Conservation (phyloP, 371 early-diverging fungal species). For the Syncephalastrum sp. region DNA sequence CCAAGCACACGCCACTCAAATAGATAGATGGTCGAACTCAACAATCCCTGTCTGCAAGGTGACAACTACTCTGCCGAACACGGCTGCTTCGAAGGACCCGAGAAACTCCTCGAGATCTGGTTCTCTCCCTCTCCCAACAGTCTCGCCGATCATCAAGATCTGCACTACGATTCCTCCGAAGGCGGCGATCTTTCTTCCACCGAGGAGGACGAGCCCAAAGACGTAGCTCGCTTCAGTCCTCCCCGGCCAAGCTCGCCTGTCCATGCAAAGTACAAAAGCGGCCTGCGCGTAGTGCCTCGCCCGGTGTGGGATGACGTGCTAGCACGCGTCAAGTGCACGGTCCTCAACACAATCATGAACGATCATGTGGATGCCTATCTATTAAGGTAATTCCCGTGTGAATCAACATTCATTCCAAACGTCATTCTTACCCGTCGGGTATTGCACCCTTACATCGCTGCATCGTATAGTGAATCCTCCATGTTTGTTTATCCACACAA, state of each 20-base stretch:
- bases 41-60: conserved; percentile 15
- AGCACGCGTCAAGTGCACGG: conserved; percentile 87
- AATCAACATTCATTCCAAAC: neutral
- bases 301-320: conserved; percentile 89
- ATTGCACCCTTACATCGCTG: neutral
- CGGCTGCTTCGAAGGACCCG: conserved; percentile 88
- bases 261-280: conserved; percentile 25
- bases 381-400: conserved; percentile 56
- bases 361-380: conserved; percentile 86
- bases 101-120: conserved; percentile 92
- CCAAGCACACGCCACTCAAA: conserved; percentile 3
- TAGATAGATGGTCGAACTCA: conserved; percentile 21
- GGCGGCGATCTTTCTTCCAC: conserved; percentile 15
- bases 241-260: conserved; percentile 15
- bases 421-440: conserved; percentile 16
- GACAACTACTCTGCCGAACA: conserved; percentile 47
- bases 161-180: conserved; percentile 26
- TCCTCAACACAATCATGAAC: conserved; percentile 80
- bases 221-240: conserved; percentile 32
- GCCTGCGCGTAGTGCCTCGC: conserved; percentile 75
- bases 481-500: conserved; percentile 96
- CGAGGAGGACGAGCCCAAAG: conserved; percentile 26
- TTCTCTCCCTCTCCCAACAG: conserved; percentile 38
- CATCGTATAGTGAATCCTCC: conserved; percentile 79
- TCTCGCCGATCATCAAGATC: conserved; percentile 38